Evolutionary conservation across 257 asterid genomes (phyloP), one percentile per base, ranked within the genome.

Genomic region (Thymus quinquecostatus): DNA sequence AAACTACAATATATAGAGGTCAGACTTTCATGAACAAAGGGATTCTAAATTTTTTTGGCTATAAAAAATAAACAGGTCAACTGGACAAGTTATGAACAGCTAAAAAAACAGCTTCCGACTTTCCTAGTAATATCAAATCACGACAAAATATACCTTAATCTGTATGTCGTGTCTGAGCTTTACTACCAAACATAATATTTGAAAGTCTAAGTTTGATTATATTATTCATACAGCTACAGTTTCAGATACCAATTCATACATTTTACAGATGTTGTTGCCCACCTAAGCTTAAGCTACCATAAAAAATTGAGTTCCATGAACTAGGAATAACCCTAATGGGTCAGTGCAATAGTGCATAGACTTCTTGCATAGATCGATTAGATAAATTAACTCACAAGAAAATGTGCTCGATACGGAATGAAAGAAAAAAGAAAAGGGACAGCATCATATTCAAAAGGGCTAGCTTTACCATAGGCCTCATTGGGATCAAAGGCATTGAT

Each of bases 401-500:
- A 10, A 54, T 6, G 41, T 49, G 44, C 6, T 14, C 32, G 8
- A 3, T 57, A 10, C 6, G 1, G 3, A 55, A 0, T 21, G 21
- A 21, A 13, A 47, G 4, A 8, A 43, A 60, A 64, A 55, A 8
- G 3, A 51, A 13, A 2, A 64, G n/a, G 38, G 13, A 51, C 10
- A 50, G 32, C 48, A 61, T 27, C 60, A 66, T 38, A 53, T 28
- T 38, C 38, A 70, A 67, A 62, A 45, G 48, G 64, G 60, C 30
- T 64, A 72, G 45, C 48, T 2, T 76, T 86, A 93, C 96, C 97
- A 68, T 94, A 94, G 32, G 99, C 91, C 80, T 91, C 89, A 58
- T 89, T 85, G 65, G 99, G 95, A 84, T 94, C 97, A 76, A 94
- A 94, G 78, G 97, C 97, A 71, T 89, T 84, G 81, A 87, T 85